Percentiles rank a stretch among this genome's conserved stretches.
Conservation (phyloP, 2,329 filamentous ascomycete species). For the Verruconis gallopava region DNA sequence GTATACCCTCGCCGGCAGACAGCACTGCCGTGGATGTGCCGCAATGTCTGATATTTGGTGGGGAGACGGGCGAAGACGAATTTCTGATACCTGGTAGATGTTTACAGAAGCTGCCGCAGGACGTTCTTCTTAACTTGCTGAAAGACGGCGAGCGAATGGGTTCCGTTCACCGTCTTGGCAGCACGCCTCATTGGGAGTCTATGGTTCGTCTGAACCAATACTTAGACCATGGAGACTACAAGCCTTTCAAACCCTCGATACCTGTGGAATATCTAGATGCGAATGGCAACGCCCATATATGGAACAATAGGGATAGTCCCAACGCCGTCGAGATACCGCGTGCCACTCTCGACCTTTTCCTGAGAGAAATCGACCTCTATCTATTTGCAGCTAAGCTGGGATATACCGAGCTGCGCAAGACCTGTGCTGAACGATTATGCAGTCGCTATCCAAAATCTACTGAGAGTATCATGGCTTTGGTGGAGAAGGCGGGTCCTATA, state of each 20-base stretch:
- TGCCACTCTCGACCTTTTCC: constrained; percentile 8
- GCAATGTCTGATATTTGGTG: constrained; percentile 4
- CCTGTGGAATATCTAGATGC: constrained; percentile 7
- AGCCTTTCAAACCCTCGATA: constrained; percentile 5
- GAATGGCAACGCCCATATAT: constrained; percentile 4
- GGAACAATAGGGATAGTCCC: constrained; percentile 7
- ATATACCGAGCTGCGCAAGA: constrained; percentile 7
- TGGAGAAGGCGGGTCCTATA: constrained; percentile 3
- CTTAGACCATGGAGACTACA: constrained; percentile 9
- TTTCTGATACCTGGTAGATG: constrained; percentile 3
- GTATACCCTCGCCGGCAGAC: background rate
- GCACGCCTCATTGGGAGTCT: constrained; percentile 8
- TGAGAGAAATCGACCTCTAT: constrained; percentile 8
- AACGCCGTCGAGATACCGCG: constrained; percentile 7
- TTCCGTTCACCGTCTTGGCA: constrained; percentile 2
- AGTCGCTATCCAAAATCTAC: constrained; percentile 8
- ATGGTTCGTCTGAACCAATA: constrained; percentile 9
- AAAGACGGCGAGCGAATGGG: constrained; percentile 6
- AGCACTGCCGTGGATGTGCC: constrained; percentile 6
- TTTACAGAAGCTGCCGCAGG: constrained; percentile 7
- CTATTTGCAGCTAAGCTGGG: constrained; percentile 7
- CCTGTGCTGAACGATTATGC: constrained; percentile 5
- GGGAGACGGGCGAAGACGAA: constrained; percentile 3
- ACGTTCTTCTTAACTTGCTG: constrained; percentile 8
- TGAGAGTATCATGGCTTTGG: constrained; percentile 5